Percentiles rank a stretch among this genome's conserved stretches.
phyloP scores from a whole-genome alignment of 129 eudicot genomes.

The sunflower (Helianthus annuus) region HanXRQr2.0-SUNRISE NC_035438.2:9126861-9127360 shows the following conservation, averaged over 20 bases:
- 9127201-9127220: slow-evolving; percentile 76
- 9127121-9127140: not conserved
- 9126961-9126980: slow-evolving; percentile 90
- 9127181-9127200: slow-evolving; percentile 67
- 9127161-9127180: slow-evolving; percentile 47
- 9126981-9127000: slow-evolving; percentile 13
- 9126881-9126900: no score
- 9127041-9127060: not conserved
- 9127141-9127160: not conserved
- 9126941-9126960: slow-evolving; percentile 51
- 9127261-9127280: slow-evolving; percentile 8
- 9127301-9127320: no score
- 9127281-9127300: not conserved
- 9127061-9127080: not conserved
- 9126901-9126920: slow-evolving; percentile 60
- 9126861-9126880: no score
- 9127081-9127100: not conserved
- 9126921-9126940: slow-evolving; percentile 52
- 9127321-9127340: no score
- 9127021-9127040: not conserved
- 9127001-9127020: not conserved
- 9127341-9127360: no score
- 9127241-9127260: slow-evolving; percentile 26
- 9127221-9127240: slow-evolving; percentile 94
- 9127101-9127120: not conserved